These are phyloP conservation scores for Solanum neorickii DNA, from an alignment of 257 asterid genomes.

Conservation along the genomic window DNA sequence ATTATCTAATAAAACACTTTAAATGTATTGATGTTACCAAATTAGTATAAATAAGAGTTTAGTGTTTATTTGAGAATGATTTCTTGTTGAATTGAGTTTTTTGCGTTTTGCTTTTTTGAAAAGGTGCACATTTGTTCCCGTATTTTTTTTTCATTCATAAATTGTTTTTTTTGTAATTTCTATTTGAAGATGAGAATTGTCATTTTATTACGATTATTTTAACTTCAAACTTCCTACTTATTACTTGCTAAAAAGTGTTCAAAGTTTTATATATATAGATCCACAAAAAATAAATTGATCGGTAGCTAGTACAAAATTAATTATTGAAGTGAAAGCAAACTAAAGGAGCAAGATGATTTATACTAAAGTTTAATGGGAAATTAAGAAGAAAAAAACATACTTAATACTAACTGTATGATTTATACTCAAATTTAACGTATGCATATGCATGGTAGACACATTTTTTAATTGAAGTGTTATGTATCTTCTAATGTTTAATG, in stretches of 20 bases:
- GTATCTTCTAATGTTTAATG: no score
- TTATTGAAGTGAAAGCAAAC: neutral
- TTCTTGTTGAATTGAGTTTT: neutral
- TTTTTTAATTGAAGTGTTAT: no score
- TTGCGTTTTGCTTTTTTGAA: neutral
- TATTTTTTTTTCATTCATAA: no score
- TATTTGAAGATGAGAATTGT: neutral
- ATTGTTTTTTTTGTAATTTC: no score
- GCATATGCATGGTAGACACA: neutral
- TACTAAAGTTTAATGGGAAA: neutral
- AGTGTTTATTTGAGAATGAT: no score
- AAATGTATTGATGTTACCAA: neutral
- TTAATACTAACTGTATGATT: conserved; percentile 29
- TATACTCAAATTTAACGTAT: no score
- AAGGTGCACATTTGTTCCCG: neutral
- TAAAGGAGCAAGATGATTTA: neutral
- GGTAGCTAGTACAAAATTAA: neutral
- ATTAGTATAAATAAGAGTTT: no score
- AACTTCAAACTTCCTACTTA: no score
- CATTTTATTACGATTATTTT: no score
- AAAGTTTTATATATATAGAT: neutral
- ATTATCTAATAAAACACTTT: neutral
- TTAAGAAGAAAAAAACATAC: conserved; percentile 21
- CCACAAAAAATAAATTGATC: neutral
- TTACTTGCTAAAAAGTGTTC: neutral